Conservation (phyloP, 1,139 yeast genomes). For the Ogataea hybrid region DNA sequence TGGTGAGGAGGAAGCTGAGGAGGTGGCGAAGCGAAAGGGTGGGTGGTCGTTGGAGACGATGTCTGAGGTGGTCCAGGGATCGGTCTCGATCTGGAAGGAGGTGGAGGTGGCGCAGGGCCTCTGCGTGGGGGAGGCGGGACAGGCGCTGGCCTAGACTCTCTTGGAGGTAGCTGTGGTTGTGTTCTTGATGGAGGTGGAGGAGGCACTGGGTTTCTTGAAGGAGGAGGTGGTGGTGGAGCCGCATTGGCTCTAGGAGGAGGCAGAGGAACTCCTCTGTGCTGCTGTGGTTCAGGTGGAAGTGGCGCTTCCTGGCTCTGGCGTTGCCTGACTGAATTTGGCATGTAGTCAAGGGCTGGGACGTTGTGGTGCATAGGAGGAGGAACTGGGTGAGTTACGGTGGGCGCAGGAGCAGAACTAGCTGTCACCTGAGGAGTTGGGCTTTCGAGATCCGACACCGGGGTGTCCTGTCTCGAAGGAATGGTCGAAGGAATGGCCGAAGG, state of each 20-base stretch:
- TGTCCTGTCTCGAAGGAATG: slow-evolving; percentile 24
- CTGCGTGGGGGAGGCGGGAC: slow-evolving; percentile 38
- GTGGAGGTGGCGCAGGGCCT: slow-evolving; percentile 31
- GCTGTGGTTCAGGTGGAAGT: neutral
- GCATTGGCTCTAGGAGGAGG: slow-evolving; percentile 34
- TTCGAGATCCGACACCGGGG: slow-evolving; percentile 24
- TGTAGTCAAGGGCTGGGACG: slow-evolving; percentile 12
- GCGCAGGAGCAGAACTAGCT: slow-evolving; percentile 12
- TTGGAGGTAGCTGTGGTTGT: slow-evolving; percentile 9
- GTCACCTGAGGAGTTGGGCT: slow-evolving; percentile 19
- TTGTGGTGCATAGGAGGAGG: slow-evolving; percentile 11
- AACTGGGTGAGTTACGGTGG: neutral
- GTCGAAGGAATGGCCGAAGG: slow-evolving; percentile 35
- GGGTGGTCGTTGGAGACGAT: slow-evolving; percentile 11
- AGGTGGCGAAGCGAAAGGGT: slow-evolving; percentile 2
- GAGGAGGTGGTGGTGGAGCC: slow-evolving; percentile 28
- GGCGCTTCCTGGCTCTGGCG: slow-evolving; percentile 14
- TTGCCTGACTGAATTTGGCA: slow-evolving; percentile 12
- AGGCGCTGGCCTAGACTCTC: slow-evolving; percentile 26
- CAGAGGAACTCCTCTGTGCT: slow-evolving; percentile 30
- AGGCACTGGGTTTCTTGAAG: slow-evolving; percentile 31
- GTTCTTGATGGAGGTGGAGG: slow-evolving; percentile 37
- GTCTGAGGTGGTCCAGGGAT: slow-evolving; percentile 1
- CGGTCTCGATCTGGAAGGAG: slow-evolving; percentile 33
- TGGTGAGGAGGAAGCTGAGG: slow-evolving; percentile 20